Conservation (phyloP, 1,284 basidiomycete species). For the Ganoderma lingzhi region DNA sequence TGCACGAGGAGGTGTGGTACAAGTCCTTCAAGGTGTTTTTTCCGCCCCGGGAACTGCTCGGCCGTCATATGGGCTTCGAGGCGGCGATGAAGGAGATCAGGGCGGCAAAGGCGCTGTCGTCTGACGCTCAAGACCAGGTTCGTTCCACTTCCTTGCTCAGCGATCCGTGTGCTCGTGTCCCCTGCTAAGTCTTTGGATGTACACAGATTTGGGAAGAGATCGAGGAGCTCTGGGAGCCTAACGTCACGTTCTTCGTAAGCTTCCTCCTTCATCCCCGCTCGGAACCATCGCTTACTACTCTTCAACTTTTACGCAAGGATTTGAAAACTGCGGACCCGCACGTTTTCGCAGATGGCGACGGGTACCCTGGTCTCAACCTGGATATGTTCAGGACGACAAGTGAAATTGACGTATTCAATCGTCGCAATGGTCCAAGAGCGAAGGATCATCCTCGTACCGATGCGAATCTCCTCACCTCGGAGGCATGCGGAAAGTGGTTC, state of each 20-base stretch:
- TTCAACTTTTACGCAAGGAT: no score
- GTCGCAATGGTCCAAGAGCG: neutral
- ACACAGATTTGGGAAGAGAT: slow-evolving; percentile 15
- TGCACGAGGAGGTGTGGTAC: slow-evolving; percentile 21
- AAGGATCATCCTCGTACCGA: neutral
- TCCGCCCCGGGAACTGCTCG: slow-evolving; percentile 15
- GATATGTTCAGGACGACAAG: slow-evolving; percentile 11
- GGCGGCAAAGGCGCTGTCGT: neutral
- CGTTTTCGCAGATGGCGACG: slow-evolving; percentile 7
- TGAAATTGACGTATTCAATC: slow-evolving; percentile 15
- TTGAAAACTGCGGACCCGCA: slow-evolving; percentile 11
- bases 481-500: slow-evolving; percentile 19
- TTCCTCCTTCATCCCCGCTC: neutral
- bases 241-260: slow-evolving; percentile 24
- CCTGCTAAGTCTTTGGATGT: neutral
- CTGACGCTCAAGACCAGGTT: neutral
- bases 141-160: neutral
- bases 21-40: slow-evolving; percentile 18
- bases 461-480: slow-evolving; percentile 8
- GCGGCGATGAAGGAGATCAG: slow-evolving; percentile 11
- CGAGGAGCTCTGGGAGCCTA: slow-evolving; percentile 22
- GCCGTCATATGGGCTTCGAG: slow-evolving; percentile 14
- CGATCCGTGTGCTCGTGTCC: neutral
- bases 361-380: slow-evolving; percentile 8
- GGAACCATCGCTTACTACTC: no score